A percentile compares a stretch with the other conserved stretches of the same genome.
These are phyloP conservation scores for Penicillium sp. DNA, from an alignment of 2,329 filamentous ascomycete genomes.

Conservation along the genomic window DNA sequence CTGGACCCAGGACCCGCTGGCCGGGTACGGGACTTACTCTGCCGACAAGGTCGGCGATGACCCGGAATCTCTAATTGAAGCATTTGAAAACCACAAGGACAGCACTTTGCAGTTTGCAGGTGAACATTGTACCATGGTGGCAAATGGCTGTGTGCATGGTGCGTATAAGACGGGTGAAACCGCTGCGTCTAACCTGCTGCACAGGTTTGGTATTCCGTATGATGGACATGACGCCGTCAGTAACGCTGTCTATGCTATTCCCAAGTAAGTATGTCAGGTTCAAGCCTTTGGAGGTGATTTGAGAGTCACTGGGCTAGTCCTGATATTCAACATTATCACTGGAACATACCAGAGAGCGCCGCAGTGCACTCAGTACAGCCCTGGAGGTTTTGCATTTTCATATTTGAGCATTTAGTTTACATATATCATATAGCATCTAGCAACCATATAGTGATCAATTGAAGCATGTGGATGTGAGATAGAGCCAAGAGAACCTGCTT, in stretches of 20 bases:
- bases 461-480: background rate
- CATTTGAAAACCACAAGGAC: conserved; percentile 37
- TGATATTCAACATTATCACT: conserved; percentile 2
- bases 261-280: background rate
- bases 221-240: background rate
- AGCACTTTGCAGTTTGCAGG: conserved; percentile 45
- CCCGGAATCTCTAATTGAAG: conserved; percentile 36
- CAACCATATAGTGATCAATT: background rate
- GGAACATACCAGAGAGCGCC: background rate
- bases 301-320: background rate
- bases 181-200: conserved; percentile 42
- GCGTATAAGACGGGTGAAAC: conserved; percentile 47
- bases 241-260: background rate
- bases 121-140: conserved; percentile 41
- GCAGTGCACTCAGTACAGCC: background rate
- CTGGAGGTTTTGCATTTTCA: background rate
- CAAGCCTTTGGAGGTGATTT: conserved; percentile 1
- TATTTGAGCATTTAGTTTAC: background rate
- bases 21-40: conserved; percentile 46
- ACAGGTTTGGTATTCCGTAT: conserved; percentile 32
- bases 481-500: background rate
- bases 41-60: conserved; percentile 48
- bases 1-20: conserved; percentile 46
- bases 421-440: background rate
- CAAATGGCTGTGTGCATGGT: conserved; percentile 47